A percentile compares a stretch with the other conserved stretches of the same genome.
These are phyloP conservation scores for Teratosphaeria zuluensis DNA, from an alignment of 2,329 filamentous ascomycete species.

Conservation along the genomic window DNA sequence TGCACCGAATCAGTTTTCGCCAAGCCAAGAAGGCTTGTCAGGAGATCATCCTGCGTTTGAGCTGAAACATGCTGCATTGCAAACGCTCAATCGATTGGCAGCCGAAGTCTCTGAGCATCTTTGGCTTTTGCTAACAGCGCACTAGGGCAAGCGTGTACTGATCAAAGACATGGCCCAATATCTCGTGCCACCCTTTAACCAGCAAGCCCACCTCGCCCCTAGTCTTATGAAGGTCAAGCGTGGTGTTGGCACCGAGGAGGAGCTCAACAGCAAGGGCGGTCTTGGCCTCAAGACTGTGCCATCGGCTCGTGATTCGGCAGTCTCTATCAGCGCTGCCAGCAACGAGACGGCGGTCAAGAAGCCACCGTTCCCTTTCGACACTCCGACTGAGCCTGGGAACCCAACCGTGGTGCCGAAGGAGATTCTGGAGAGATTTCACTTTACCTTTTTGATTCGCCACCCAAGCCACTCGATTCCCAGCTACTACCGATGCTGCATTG, in stretches of 20 bases:
- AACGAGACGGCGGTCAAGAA: constrained; percentile 14
- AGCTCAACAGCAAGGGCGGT: constrained; percentile 13
- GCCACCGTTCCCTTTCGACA: constrained; percentile 49
- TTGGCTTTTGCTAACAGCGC: constrained; percentile 4
- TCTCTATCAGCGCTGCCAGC: constrained; percentile 22
- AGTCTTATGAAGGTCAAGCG: constrained; percentile 55
- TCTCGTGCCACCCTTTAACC: constrained; percentile 63
- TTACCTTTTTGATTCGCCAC: constrained; percentile 93
- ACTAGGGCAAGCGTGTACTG: constrained; percentile 79
- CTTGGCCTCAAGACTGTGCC: constrained; percentile 1
- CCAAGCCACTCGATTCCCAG: constrained; percentile 86
- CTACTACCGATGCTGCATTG: constrained; percentile 88
- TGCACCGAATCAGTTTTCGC: background rate
- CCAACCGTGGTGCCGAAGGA: constrained; percentile 73
- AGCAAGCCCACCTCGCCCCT: constrained; percentile 61
- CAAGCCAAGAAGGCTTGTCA: background rate
- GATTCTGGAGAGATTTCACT: constrained; percentile 73
- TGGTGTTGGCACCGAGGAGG: constrained; percentile 46
- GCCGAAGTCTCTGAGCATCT: background rate
- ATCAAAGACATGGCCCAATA: constrained; percentile 98
- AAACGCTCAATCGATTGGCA: background rate
- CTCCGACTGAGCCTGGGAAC: constrained; percentile 57
- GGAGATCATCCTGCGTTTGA: background rate
- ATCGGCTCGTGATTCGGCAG: constrained; percentile 20
- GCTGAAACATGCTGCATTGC: background rate